Conservation (phyloP, 148 eudicot species). For the Cornus florida region DNA sequence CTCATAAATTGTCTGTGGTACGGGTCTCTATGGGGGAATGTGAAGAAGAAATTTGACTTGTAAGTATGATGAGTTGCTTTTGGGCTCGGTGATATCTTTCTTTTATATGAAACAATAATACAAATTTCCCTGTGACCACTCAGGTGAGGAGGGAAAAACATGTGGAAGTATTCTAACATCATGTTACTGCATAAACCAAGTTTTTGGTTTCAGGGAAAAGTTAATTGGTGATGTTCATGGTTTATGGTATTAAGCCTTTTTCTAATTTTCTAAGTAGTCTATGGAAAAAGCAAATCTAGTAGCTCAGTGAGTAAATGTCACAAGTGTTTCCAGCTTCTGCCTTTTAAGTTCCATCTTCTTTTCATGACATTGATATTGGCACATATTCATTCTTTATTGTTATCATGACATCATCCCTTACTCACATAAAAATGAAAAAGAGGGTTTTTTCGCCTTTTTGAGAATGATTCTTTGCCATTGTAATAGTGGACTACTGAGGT, state of each 20-base stretch:
- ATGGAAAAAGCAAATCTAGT: background rate
- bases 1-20: background rate
- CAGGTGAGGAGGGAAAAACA: background rate
- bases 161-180: background rate
- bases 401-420: no score
- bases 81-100: background rate
- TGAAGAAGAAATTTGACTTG: background rate
- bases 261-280: background rate
- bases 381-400: no score
- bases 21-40: background rate
- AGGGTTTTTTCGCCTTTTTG: background rate
- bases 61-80: background rate
- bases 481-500: background rate
- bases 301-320: background rate
- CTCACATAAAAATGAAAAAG: no score
- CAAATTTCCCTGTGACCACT: background rate
- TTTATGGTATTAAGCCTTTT: background rate
- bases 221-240: background rate
- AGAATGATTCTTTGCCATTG: background rate
- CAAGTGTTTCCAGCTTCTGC: background rate
- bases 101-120: background rate
- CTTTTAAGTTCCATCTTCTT: background rate
- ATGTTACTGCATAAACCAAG: background rate
- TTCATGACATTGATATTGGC: background rate
- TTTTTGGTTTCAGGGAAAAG: background rate